A percentile compares a stretch with the other conserved stretches of the same genome.
Evolutionary conservation across 768 basidiomycete species (phyloP).

Genomic region (Pulveroboletus ravenelii): DNA sequence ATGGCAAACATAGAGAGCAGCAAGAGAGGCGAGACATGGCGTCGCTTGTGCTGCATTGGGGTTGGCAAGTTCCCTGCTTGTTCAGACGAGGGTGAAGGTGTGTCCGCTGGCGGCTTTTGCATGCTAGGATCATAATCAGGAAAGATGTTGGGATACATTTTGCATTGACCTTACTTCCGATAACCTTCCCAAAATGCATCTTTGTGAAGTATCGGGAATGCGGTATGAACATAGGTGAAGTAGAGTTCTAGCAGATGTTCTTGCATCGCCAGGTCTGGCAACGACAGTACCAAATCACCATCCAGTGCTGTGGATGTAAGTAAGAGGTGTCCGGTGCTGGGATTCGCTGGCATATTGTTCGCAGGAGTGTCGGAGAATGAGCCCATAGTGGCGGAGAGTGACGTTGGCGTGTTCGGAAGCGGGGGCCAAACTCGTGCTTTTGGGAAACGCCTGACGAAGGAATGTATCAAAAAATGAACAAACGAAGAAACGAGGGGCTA

Average conservation of each 20-base stretch:
- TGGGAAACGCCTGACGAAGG: slow-evolving; percentile 63
- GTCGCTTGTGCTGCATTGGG: slow-evolving; percentile 38
- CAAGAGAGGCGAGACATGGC: slow-evolving; percentile 58
- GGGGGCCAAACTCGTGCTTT: slow-evolving; percentile 89
- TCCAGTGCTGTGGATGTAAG: slow-evolving; percentile 25
- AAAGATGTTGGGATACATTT: not conserved
- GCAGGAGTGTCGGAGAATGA: slow-evolving; percentile 1
- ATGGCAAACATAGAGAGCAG: slow-evolving; percentile 82
- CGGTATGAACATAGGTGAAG: slow-evolving; percentile 77
- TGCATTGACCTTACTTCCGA: slow-evolving; percentile 31
- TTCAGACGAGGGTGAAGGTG: slow-evolving; percentile 30
- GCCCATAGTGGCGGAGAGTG: slow-evolving; percentile 7
- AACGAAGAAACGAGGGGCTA: not conserved
- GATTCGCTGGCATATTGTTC: slow-evolving; percentile 7
- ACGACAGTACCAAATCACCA: slow-evolving; percentile 36
- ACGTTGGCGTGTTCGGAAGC: slow-evolving; percentile 27
- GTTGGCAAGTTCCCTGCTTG: slow-evolving; percentile 24
- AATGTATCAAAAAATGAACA: slow-evolving; percentile 16
- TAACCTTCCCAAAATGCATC: slow-evolving; percentile 60
- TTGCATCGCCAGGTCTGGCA: slow-evolving; percentile 60
- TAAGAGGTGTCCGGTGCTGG: slow-evolving; percentile 7
- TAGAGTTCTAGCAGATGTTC: slow-evolving; percentile 71
- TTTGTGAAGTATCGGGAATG: slow-evolving; percentile 75
- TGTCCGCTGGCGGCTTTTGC: slow-evolving; percentile 25
- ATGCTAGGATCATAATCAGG: slow-evolving; percentile 14